These are phyloP conservation scores for Lumnitzera littorea DNA, from an alignment of 345 rosid genomes.

Conservation along the genomic window DNA sequence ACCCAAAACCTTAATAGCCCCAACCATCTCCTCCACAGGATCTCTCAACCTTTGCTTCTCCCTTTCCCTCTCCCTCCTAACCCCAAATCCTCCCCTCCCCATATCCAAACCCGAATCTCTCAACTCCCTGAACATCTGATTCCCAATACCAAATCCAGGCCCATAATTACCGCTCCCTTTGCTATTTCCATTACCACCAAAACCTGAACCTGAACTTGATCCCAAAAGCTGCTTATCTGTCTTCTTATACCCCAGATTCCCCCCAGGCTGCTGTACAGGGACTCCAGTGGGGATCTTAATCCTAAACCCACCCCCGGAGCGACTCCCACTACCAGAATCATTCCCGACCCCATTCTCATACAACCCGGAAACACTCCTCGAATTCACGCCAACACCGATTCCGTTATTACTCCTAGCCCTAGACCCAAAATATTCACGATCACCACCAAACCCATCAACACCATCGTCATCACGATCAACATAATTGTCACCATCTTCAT, in stretches of 20 bases:
- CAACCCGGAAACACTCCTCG: constrained; percentile 48
- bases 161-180: constrained; percentile 6
- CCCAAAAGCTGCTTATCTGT: constrained; percentile 35
- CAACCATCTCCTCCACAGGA: constrained; percentile 63
- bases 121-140: constrained; percentile 27
- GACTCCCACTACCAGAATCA: constrained; percentile 25
- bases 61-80: constrained; percentile 19
- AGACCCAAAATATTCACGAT: too few relatives aligned
- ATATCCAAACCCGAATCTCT: constrained; percentile 16
- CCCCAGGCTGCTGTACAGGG: constrained; percentile 63
- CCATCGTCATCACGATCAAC: constrained; percentile 23
- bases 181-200: constrained; percentile 10
- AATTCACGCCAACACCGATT: constrained; percentile 24
- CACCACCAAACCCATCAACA: constrained; percentile 15
- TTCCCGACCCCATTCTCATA: constrained; percentile 51
- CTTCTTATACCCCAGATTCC: constrained; percentile 26
- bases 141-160: constrained; percentile 22
- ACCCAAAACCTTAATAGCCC: constrained; percentile 75
- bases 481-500: constrained; percentile 36
- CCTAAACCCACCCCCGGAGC: constrained; percentile 40
- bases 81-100: constrained; percentile 18
- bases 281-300: constrained; percentile 84
- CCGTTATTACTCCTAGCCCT: too few relatives aligned
- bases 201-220: constrained; percentile 2
- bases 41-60: constrained; percentile 35